Conservation (phyloP, 768 basidiomycete genomes). For the Boletus huronensis region DNA sequence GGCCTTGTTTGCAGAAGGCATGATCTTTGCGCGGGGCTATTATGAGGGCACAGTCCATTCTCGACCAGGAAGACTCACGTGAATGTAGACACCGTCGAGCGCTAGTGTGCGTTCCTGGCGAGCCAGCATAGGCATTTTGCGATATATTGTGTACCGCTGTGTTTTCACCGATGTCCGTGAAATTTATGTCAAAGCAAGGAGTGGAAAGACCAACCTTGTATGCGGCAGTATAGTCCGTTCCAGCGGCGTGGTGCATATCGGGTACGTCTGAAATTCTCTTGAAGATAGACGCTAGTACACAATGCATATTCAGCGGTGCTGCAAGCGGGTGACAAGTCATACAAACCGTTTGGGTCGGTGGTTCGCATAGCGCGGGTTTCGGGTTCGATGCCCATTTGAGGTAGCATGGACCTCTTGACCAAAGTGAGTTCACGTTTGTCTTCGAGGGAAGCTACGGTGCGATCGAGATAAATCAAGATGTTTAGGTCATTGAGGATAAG, state of each 20-base stretch:
- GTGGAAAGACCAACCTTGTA: slow-evolving; percentile 62
- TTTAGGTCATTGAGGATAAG: slow-evolving; percentile 60
- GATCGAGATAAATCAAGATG: slow-evolving; percentile 84
- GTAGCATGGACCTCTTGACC: slow-evolving; percentile 74
- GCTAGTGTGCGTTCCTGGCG: slow-evolving; percentile 89
- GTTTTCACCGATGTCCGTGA: neutral
- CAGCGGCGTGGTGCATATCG: slow-evolving; percentile 53
- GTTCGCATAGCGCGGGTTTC: slow-evolving; percentile 64
- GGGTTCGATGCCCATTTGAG: slow-evolving; percentile 65
- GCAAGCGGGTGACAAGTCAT: neutral
- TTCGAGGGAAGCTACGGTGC: slow-evolving; percentile 93
- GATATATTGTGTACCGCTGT: slow-evolving; percentile 88
- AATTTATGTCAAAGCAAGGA: neutral
- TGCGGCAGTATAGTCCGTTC: slow-evolving; percentile 76
- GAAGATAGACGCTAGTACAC: slow-evolving; percentile 79
- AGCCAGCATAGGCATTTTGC: slow-evolving; percentile 93
- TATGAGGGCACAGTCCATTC: slow-evolving; percentile 6
- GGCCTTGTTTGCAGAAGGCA: slow-evolving; percentile 77
- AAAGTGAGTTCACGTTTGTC: slow-evolving; percentile 82
- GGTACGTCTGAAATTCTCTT: slow-evolving; percentile 73
- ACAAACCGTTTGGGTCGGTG: slow-evolving; percentile 87
- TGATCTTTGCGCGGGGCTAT: slow-evolving; percentile 52
- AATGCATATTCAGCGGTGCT: neutral
- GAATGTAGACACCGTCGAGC: slow-evolving; percentile 92
- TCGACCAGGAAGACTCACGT: slow-evolving; percentile 45